Evolutionary conservation across 2,329 filamentous ascomycete species (phyloP).

Genomic region (Colletotrichum shisoi): DNA sequence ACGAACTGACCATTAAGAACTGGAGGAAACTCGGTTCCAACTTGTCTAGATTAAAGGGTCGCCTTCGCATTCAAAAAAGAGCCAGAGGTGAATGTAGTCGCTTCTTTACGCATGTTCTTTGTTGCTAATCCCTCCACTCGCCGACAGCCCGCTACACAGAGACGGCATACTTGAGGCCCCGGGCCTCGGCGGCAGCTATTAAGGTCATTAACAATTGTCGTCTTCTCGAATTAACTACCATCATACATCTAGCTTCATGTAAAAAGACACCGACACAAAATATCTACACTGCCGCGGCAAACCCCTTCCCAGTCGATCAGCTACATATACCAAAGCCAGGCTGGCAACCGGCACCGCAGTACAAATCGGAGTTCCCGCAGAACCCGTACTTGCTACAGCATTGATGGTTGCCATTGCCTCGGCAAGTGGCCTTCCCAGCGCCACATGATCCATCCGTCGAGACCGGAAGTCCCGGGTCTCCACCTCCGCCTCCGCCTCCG

Average conservation of each 20-base stretch:
- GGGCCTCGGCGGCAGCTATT: too few species aligned
- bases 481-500: conserved; percentile 1
- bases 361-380: conserved; percentile 34
- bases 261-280: conserved; percentile 2
- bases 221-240: conserved; percentile 1
- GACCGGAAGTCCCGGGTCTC: conserved; percentile 25
- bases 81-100: too few species aligned
- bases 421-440: conserved; percentile 29
- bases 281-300: background rate
- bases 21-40: too few species aligned
- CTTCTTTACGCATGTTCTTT: too few species aligned
- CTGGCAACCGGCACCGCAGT: conserved; percentile 41
- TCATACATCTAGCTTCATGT: conserved; percentile 4
- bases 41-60: too few species aligned
- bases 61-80: too few species aligned
- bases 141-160: too few species aligned
- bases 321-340: conserved; percentile 37
- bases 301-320: background rate
- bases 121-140: too few species aligned
- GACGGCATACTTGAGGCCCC: too few species aligned
- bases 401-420: conserved; percentile 34
- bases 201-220: background rate
- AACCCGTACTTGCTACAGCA: conserved; percentile 41
- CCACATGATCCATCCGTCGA: conserved; percentile 37
- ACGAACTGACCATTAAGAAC: too few species aligned